Percentiles rank a stretch among this genome's conserved stretches.
Evolutionary conservation across 371 early-diverging fungal species (phyloP).

Genomic region (Umbelopsis sp.): DNA sequence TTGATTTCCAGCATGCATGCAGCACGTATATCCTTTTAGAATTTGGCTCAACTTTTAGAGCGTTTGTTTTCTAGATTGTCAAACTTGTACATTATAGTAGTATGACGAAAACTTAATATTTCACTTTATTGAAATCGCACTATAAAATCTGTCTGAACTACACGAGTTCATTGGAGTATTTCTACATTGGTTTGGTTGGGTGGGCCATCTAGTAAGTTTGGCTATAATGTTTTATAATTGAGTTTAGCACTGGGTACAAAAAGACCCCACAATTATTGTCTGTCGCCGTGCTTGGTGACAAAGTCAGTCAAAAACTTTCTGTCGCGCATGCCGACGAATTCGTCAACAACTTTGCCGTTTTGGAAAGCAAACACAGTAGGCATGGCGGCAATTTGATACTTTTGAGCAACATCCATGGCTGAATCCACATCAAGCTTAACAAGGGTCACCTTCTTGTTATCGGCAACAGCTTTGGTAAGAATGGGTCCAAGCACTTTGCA

Average conservation of each 20-base stretch:
- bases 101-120: background rate
- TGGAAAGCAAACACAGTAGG: constrained; percentile 79
- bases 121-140: background rate
- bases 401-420: constrained; percentile 53
- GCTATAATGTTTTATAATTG: background rate
- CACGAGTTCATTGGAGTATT: no score
- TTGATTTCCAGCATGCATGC: no score
- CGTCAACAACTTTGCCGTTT: constrained; percentile 61
- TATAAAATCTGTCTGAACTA: no score
- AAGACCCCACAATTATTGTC: background rate
- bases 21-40: no score
- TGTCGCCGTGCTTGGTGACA: constrained; percentile 2
- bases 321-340: constrained; percentile 68
- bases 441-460: constrained; percentile 67
- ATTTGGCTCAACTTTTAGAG: no score
- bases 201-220: background rate
- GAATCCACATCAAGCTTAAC: constrained; percentile 77
- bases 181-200: background rate
- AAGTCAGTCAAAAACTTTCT: constrained; percentile 10
- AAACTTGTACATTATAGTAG: no score
- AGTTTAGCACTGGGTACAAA: background rate
- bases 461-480: constrained; percentile 60
- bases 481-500: constrained; percentile 77
- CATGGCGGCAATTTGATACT: constrained; percentile 72
- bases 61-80: no score